Evolutionary conservation across 495 filamentous ascomycete genomes (phyloP), one percentile per base, ranked within the genome.

Genomic region (Rhizodiscina lignyota): DNA sequence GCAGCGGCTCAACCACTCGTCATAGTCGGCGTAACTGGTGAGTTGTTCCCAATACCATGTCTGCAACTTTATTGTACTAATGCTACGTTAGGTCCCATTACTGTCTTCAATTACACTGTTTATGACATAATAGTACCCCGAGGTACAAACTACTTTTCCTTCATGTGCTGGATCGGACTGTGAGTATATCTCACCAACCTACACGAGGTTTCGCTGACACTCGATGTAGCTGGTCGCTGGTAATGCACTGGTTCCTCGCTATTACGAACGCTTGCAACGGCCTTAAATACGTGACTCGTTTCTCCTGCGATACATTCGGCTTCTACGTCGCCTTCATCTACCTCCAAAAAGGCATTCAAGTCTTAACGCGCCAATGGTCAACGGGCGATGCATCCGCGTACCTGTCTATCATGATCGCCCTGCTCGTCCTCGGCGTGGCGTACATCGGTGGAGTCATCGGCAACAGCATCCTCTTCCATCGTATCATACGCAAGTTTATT

Each of bases 1-100:
- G 15, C 52, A 19, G 48, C 48, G 12, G 36, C 36, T 19, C 47
- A 50, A 29, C 47, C 47, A 11, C 35, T 50, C n/a, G 38, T 81
- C 16, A 91, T 92, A 58, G 84, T 93, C 17, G 84, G 84, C 24
- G 81, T 92, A n/a, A 86, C 82, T 29, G 82, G 71, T 73, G 43
- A 40, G 61, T 31, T 30, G 30, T 29, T 19, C 5, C 17, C 5
- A n/a, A 11, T 22, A 12, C 29, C n/a, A 32, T 37, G 5, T 52
- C 20, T 15, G 19, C 13, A 10, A 8, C n/a, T n/a, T n/a, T n/a
- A n/a, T 20, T 13, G 37, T 30, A 11, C 37, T 38, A 32, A 39
- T 30, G 19, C 18, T 5, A 13, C 33, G 17, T 11, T 8, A 51
- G 48, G 48, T 32, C 48, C 48, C 17, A 51, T 51, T 21, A 51